phyloP scores from a whole-genome alignment of 2,329 filamentous ascomycete species.

The Paraphaeosphaeria sporulosa region DNA sequence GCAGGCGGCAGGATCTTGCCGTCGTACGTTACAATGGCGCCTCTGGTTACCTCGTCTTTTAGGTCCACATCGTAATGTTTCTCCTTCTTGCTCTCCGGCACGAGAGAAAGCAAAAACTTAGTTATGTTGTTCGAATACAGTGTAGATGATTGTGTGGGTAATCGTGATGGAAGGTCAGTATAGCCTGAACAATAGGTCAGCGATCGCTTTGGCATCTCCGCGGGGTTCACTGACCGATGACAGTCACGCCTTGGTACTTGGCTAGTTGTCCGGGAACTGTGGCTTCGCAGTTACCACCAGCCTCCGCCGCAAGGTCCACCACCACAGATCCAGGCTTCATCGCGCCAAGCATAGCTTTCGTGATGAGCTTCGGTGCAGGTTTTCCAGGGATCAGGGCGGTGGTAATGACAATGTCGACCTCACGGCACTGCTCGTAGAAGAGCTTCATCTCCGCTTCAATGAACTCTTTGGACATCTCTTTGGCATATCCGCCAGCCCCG shows the following conservation, averaged over 20 bases:
- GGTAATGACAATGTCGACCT: constrained; percentile 92
- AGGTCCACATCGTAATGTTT: constrained; percentile 83
- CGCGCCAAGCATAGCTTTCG: constrained; percentile 77
- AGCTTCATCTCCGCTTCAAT: constrained; percentile 93
- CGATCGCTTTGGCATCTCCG: constrained; percentile 42
- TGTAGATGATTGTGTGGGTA: constrained; percentile 88
- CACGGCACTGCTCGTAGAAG: constrained; percentile 84
- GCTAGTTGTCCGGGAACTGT: constrained; percentile 76
- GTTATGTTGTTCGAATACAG: constrained; percentile 94
- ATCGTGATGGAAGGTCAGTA: constrained; percentile 83
- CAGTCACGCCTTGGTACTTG: constrained; percentile 78
- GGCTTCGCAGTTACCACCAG: constrained; percentile 86
- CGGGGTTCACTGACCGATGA: constrained; percentile 70
- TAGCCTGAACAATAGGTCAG: constrained; percentile 60
- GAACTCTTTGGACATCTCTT: constrained; percentile 94
- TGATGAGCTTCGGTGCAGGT: constrained; percentile 84
- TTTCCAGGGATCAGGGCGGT: constrained; percentile 89
- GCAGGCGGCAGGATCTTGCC: constrained; percentile 79
- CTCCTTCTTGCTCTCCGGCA: constrained; percentile 77
- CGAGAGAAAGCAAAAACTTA: constrained; percentile 84
- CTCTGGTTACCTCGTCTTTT: constrained; percentile 83
- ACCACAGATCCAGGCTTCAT: constrained; percentile 93
- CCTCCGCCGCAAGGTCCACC: constrained; percentile 87
- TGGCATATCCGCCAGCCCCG: constrained; percentile 86
- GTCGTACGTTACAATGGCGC: constrained; percentile 81